These are phyloP conservation scores for Endoconidiophora polonica DNA, from an alignment of 2,329 filamentous ascomycete species.

Conservation along the genomic window DNA sequence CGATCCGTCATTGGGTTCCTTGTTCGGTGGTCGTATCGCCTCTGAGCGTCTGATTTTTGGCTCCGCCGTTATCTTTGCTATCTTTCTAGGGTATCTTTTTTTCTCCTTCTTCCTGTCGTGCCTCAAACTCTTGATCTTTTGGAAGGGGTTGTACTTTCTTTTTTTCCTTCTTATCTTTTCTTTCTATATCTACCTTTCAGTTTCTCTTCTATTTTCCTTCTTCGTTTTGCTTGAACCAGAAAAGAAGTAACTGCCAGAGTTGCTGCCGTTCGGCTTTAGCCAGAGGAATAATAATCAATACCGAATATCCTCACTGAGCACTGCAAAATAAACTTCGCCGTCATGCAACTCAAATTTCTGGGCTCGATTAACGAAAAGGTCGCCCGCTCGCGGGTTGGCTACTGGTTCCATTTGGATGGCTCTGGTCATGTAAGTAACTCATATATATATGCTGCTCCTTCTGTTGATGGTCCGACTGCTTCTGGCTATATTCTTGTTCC, in stretches of 20 bases:
- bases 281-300: too few relatives aligned
- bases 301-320: conserved; percentile 10
- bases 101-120: neutral
- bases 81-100: conserved; percentile 1
- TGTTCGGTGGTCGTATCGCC: neutral
- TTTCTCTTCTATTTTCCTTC: conserved; percentile 12
- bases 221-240: neutral
- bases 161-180: conserved; percentile 1
- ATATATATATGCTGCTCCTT: neutral
- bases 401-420: conserved; percentile 66
- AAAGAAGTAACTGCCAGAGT: neutral
- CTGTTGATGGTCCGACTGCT: neutral
- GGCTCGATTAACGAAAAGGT: conserved; percentile 38
- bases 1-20: too few relatives aligned
- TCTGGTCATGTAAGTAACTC: conserved; percentile 55
- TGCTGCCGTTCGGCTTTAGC: too few relatives aligned
- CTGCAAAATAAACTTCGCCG: conserved; percentile 24
- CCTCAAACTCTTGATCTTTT: neutral
- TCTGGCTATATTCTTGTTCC: neutral
- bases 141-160: conserved; percentile 17
- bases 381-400: conserved; percentile 48
- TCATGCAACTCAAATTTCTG: conserved; percentile 37
- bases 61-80: neutral
- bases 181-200: neutral
- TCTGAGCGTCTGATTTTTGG: neutral